Percentiles rank a stretch among this genome's conserved stretches.
Conservation (phyloP, 306 rosid genomes). For the Oemleria cerasiformis region DNA sequence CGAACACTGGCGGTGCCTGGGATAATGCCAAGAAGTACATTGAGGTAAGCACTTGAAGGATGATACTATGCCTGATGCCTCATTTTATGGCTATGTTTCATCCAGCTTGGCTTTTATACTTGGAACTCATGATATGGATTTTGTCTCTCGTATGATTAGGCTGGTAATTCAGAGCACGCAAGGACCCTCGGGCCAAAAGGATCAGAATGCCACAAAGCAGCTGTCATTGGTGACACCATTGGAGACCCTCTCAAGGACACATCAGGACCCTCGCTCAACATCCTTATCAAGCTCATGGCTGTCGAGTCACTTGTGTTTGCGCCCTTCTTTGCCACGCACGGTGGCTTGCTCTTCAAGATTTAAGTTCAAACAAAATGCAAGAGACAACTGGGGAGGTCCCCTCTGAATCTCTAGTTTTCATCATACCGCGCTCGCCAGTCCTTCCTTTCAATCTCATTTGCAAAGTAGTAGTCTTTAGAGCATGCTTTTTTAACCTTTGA, state of each 20-base stretch:
- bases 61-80: background rate
- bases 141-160: conserved; percentile 36
- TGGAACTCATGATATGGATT: conserved; percentile 1
- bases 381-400: conserved; percentile 11
- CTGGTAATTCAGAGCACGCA: conserved; percentile 91
- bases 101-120: background rate
- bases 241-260: conserved; percentile 98
- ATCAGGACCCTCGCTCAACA: conserved; percentile 96
- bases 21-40: conserved; percentile 96
- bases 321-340: conserved; percentile 93
- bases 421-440: background rate
- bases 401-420: background rate
- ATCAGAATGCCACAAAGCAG: conserved; percentile 88
- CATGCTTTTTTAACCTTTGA: conserved; percentile 5
- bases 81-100: background rate
- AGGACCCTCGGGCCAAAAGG: conserved; percentile 92
- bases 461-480: conserved; percentile 23
- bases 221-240: conserved; percentile 95
- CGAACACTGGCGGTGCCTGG: conserved; percentile 99
- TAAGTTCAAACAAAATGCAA: conserved; percentile 6
- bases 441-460: conserved; percentile 7
- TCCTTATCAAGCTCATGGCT: conserved; percentile 95
- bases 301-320: conserved; percentile 95
- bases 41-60: conserved; percentile 50
- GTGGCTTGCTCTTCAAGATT: conserved; percentile 86